Evolutionary conservation across 805 yeast genomes (phyloP).

Genomic region (Priceomyces haplophilus): DNA sequence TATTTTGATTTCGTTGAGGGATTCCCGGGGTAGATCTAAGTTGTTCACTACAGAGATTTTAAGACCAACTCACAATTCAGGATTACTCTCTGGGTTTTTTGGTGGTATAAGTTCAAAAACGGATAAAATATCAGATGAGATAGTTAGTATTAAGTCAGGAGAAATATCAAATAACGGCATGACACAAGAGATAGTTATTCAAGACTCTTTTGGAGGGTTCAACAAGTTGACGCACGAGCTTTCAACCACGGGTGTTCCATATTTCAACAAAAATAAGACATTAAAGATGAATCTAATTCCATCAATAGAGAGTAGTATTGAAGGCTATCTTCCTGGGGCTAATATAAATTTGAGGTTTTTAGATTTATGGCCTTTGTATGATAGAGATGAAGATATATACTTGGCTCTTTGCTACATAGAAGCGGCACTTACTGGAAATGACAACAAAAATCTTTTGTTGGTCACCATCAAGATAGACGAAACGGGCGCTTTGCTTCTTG

Average conservation of each 20-base stretch:
- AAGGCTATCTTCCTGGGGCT: conserved; percentile 47
- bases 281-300: conserved; percentile 31
- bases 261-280: conserved; percentile 23
- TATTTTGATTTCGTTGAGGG: conserved; percentile 59
- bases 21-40: conserved; percentile 61
- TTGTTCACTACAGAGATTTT: conserved; percentile 35
- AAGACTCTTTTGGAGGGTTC: conserved; percentile 46
- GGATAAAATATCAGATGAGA: conserved; percentile 37
- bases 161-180: conserved; percentile 48
- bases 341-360: conserved; percentile 50
- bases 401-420: conserved; percentile 35
- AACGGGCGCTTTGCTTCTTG: conserved; percentile 52
- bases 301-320: conserved; percentile 29
- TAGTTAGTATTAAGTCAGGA: conserved; percentile 60
- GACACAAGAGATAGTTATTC: conserved; percentile 40
- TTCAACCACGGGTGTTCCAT: conserved; percentile 28
- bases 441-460: conserved; percentile 40
- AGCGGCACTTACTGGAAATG: conserved; percentile 11
- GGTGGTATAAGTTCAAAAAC: conserved; percentile 2
- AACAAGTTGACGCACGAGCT: conserved; percentile 26
- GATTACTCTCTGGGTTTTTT: conserved; percentile 8
- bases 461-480: conserved; percentile 52
- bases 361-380: conserved; percentile 55
- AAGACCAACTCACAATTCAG: conserved; percentile 11
- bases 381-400: conserved; percentile 36